Conservation (phyloP, 257 asterid species). For the Ilex aquifolium region DNA sequence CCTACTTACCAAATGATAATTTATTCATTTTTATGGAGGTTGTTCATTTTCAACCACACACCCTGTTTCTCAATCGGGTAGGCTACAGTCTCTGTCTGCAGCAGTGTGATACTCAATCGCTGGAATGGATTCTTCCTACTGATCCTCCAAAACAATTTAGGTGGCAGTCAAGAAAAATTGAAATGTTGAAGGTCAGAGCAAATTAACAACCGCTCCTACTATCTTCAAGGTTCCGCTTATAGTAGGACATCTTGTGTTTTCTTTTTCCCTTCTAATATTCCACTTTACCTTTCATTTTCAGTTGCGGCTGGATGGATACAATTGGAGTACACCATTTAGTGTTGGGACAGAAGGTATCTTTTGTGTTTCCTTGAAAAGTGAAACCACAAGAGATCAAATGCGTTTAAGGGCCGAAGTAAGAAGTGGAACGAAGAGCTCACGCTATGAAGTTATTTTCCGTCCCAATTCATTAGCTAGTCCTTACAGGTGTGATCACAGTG, state of each 20-base stretch:
- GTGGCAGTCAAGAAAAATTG: slow-evolving; percentile 76
- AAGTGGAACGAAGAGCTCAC: slow-evolving; percentile 77
- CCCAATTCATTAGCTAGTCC: slow-evolving; percentile 81
- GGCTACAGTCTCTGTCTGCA: slow-evolving; percentile 69
- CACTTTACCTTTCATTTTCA: slow-evolving; percentile 21
- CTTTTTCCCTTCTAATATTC: slow-evolving; percentile 13
- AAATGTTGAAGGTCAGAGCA: slow-evolving; percentile 67
- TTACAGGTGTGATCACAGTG: slow-evolving; percentile 61
- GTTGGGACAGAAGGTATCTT: slow-evolving; percentile 69
- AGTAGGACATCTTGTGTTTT: slow-evolving; percentile 12
- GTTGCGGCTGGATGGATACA: slow-evolving; percentile 83
- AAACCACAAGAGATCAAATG: slow-evolving; percentile 38
- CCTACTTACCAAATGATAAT: neutral
- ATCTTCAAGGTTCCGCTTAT: neutral
- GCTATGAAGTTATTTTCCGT: slow-evolving; percentile 79
- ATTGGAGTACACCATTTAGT: slow-evolving; percentile 83
- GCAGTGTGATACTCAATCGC: slow-evolving; percentile 65
- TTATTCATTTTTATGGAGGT: slow-evolving; percentile 44
- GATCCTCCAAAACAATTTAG: slow-evolving; percentile 76
- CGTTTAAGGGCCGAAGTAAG: slow-evolving; percentile 71
- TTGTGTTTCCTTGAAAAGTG: slow-evolving; percentile 66
- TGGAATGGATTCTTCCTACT: slow-evolving; percentile 78
- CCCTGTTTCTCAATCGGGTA: slow-evolving; percentile 70
- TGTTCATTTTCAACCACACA: slow-evolving; percentile 92
- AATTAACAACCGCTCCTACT: slow-evolving; percentile 13